phyloP scores from a whole-genome alignment of 139 green algal genomes.

The Chlamydomonas applanata region DNA sequence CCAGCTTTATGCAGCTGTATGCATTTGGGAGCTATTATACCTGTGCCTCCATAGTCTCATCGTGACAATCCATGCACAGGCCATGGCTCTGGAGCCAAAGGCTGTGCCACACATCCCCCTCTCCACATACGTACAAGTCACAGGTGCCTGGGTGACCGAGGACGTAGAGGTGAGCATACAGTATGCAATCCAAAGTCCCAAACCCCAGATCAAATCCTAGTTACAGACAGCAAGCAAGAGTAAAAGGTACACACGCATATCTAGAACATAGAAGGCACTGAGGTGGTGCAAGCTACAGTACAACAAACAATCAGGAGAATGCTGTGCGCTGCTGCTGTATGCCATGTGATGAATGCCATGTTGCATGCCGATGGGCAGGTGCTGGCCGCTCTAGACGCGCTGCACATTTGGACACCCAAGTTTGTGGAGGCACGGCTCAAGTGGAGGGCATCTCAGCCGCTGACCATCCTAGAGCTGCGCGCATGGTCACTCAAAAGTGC shows the following conservation, averaged over 20 bases:
- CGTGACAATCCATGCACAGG: constrained; percentile 9
- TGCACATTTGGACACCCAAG: constrained; percentile 9
- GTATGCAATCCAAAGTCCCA: no score
- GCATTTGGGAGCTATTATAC: not conserved
- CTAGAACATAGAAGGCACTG: no score
- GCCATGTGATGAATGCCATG: no score
- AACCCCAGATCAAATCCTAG: no score
- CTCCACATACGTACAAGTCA: constrained; percentile 32
- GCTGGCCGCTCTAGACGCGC: not conserved
- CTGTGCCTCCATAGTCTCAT: not conserved
- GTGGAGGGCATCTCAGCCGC: constrained; percentile 55
- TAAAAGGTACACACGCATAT: no score
- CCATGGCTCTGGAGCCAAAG: constrained; percentile 35
- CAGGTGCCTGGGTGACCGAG: constrained; percentile 55
- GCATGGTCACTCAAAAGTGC: not conserved
- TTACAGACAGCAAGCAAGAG: no score
- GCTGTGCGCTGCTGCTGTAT: no score
- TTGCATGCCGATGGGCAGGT: not conserved
- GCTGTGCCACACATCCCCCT: constrained; percentile 20
- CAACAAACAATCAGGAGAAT: no score
- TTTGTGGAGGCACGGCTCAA: constrained; percentile 35
- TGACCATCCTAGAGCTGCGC: constrained; percentile 67
- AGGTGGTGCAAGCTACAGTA: no score
- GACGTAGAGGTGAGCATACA: constrained; percentile 27
- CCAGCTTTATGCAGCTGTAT: no score